A percentile compares a stretch with the other conserved stretches of the same genome.
phyloP scores from a whole-genome alignment of 1,284 basidiomycete genomes.

The Ganoderma leucocontextum region DNA sequence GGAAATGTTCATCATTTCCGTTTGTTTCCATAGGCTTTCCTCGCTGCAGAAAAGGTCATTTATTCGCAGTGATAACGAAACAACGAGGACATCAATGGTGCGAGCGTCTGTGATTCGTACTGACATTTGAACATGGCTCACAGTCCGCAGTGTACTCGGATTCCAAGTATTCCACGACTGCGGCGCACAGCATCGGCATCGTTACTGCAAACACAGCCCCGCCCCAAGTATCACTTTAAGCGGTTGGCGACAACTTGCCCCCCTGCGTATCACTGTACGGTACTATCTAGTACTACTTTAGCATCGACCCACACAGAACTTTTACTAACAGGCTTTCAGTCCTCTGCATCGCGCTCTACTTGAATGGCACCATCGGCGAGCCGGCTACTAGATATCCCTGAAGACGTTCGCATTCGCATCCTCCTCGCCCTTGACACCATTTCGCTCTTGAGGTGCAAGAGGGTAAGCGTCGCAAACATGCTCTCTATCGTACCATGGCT shows the following conservation, averaged over 20 bases:
- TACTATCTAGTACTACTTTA: too few species aligned
- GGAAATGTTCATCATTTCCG: too few species aligned
- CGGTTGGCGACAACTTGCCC: too few species aligned
- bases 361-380: neutral
- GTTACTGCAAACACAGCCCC: neutral
- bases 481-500: neutral
- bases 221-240: too few species aligned
- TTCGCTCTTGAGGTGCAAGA: neutral
- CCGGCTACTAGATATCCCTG: neutral
- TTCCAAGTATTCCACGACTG: neutral
- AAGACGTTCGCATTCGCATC: neutral
- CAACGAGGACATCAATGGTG: neutral
- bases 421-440: neutral
- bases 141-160: neutral
- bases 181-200: neutral
- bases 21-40: too few species aligned
- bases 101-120: too few species aligned
- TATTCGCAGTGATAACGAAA: too few species aligned
- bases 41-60: too few species aligned
- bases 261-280: neutral
- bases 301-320: too few species aligned
- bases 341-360: too few species aligned
- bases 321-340: too few species aligned
- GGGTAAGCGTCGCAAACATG: neutral
- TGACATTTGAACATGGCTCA: neutral